These are phyloP conservation scores for Starmerella vitae DNA, from an alignment of 805 yeast species.

Conservation along the genomic window DNA sequence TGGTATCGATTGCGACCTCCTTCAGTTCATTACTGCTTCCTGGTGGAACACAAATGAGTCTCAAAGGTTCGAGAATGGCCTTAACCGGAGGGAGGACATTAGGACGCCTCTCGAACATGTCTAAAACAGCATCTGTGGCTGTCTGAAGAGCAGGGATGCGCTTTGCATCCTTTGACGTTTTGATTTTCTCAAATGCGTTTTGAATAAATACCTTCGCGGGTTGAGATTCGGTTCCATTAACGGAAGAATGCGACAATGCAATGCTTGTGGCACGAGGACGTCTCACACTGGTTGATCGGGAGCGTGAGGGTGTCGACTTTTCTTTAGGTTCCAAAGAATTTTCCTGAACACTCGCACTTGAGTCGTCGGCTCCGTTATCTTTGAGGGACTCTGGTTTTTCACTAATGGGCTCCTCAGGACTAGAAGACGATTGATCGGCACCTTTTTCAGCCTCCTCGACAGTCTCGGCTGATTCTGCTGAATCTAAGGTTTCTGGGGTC, in stretches of 20 bases:
- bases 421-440: no score
- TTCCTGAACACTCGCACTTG: no score
- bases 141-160: slow-evolving; percentile 31
- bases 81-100: slow-evolving; percentile 32
- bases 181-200: slow-evolving; percentile 45
- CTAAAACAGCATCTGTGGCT: slow-evolving; percentile 28
- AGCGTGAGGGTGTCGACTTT: no score
- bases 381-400: no score
- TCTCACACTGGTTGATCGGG: slow-evolving; percentile 11
- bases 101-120: slow-evolving; percentile 21
- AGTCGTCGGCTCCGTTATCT: no score
- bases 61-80: slow-evolving; percentile 64
- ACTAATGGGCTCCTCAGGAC: no score
- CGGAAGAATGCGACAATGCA: slow-evolving; percentile 16
- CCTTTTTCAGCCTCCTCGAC: no score
- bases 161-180: slow-evolving; percentile 47
- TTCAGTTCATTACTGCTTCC: slow-evolving; percentile 50
- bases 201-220: slow-evolving; percentile 37
- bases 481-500: no score
- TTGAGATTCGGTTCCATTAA: slow-evolving; percentile 16
- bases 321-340: no score
- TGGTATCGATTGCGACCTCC: slow-evolving; percentile 64
- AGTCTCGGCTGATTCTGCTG: no score
- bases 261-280: slow-evolving; percentile 12
- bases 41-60: slow-evolving; percentile 50